Evolutionary conservation across 106 monocot genomes (phyloP), one percentile per base, ranked within the genome.

Genomic region (Allium sativum): DNA sequence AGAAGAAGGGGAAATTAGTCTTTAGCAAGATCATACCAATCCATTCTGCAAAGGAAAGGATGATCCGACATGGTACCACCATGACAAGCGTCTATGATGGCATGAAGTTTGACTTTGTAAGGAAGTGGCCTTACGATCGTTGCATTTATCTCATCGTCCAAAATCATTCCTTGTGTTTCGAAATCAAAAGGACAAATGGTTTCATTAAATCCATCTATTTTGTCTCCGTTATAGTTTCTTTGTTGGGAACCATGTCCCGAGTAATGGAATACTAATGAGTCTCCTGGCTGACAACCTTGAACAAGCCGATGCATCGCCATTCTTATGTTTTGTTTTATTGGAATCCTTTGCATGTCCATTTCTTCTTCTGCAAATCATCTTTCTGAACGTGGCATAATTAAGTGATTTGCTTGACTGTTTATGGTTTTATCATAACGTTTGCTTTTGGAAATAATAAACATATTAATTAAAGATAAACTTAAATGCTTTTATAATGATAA

Each of bases 201-300:
- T 72, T 92, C 92, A 68, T 92, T 86, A 52, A 66, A 81, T 31
- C 92, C 92, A 70, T 92, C 92, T 48, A 66, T 62, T 55, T 92
- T 86, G 18, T 92, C 92, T 1, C 80, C 78, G 63, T 61, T 87
- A 44, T 87, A 92, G 66, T 71, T 81, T 57, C 87, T 78, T 54
- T 92, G 92, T 31, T 79, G 83, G 15, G 92, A 83, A 44, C 92
- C 92, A 77, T 92, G 92, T 6, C 92, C 92, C 16, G 92, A 92
- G 65, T 87, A 92, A 65, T 92, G 87, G 56, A 92, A 92, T 31
- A 92, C 65, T 53, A 92, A 60, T 7, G 92, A 92, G 40, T 92
- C 92, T 18, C 92, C 92, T 41, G 83, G 78, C 62, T 92, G 83
- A 52, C 87, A 87, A 42, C 86, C 92, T 74, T 92, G 86, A 44